A percentile compares a stretch with the other conserved stretches of the same genome.
Conservation (phyloP, 495 filamentous ascomycete species). For the Tricharina praecox region DNA sequence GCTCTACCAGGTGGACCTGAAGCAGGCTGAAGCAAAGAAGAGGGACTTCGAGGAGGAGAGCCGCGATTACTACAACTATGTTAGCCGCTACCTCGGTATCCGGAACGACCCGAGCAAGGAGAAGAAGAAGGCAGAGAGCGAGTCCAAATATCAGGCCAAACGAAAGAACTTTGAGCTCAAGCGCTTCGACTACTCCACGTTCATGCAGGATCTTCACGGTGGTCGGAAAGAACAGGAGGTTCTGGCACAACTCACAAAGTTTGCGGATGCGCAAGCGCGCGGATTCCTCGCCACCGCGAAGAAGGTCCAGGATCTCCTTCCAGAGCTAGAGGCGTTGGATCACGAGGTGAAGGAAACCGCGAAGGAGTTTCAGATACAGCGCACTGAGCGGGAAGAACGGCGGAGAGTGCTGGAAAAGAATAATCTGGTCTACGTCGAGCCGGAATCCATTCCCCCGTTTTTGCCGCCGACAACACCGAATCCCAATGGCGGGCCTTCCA, state of each 20-base stretch:
- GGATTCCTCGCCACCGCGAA: constrained; percentile 66
- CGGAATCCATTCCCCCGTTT: constrained; percentile 35
- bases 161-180: constrained; percentile 88
- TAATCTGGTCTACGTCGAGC: constrained; percentile 63
- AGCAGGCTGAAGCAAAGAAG: constrained; percentile 92
- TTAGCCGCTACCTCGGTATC: constrained; percentile 85
- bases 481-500: constrained; percentile 4
- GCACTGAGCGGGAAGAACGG: constrained; percentile 87
- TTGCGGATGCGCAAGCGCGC: constrained; percentile 76
- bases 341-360: constrained; percentile 78
- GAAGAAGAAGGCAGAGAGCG: constrained; percentile 86
- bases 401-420: constrained; percentile 76
- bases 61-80: constrained; percentile 90
- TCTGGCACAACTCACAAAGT: constrained; percentile 85
- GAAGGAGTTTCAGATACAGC: constrained; percentile 86
- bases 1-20: constrained; percentile 89
- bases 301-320: constrained; percentile 72
- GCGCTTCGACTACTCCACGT: constrained; percentile 96
- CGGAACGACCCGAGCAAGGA: constrained; percentile 90
- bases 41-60: constrained; percentile 98
- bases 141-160: constrained; percentile 90
- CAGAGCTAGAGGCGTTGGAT: constrained; percentile 82
- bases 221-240: constrained; percentile 96
- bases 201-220: constrained; percentile 96
- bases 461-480: constrained; percentile 16